Conservation (phyloP, 2,329 filamentous ascomycete genomes). For the Ophiostoma sp. region DNA sequence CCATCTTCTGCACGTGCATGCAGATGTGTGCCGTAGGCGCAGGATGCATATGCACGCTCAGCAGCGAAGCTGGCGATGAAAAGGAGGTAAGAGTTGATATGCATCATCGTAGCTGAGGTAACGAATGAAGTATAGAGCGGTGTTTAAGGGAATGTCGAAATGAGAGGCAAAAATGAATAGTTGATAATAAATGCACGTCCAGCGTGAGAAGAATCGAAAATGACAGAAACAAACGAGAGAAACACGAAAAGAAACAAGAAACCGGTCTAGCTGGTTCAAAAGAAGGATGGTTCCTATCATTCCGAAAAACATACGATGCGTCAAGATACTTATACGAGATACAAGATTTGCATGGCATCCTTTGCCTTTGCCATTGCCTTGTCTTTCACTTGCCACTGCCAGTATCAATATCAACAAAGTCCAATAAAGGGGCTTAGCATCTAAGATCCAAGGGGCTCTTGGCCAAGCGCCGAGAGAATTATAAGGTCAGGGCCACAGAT, state of each 20-base stretch:
- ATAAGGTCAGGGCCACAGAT: constrained; percentile 3
- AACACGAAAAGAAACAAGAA: not conserved
- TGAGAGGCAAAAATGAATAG: not conserved
- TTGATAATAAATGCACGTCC: not conserved
- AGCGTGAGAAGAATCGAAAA: constrained; percentile 13
- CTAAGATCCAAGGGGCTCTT: not conserved
- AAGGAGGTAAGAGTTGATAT: constrained; percentile 11
- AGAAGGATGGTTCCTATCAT: not conserved
- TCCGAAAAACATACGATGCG: not conserved
- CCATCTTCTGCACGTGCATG: constrained; percentile 34
- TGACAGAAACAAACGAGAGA: not conserved
- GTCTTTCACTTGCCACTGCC: not conserved
- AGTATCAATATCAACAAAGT: not conserved
- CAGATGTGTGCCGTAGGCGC: constrained; percentile 39
- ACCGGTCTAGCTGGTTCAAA: not conserved
- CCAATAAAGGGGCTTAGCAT: constrained; percentile 5
- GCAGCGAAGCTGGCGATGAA: constrained; percentile 8
- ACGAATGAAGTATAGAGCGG: not conserved
- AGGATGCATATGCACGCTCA: constrained; percentile 26
- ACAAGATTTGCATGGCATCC: not conserved
- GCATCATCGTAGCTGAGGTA: not conserved
- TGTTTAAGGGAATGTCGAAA: not conserved
- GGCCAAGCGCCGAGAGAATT: constrained; percentile 16
- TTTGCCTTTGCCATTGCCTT: not conserved
- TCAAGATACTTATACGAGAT: not conserved